A percentile compares a stretch with the other conserved stretches of the same genome.
These are phyloP conservation scores for Coemansia furcata DNA, from an alignment of 192 early-diverging fungal species.

Conservation along the genomic window DNA sequence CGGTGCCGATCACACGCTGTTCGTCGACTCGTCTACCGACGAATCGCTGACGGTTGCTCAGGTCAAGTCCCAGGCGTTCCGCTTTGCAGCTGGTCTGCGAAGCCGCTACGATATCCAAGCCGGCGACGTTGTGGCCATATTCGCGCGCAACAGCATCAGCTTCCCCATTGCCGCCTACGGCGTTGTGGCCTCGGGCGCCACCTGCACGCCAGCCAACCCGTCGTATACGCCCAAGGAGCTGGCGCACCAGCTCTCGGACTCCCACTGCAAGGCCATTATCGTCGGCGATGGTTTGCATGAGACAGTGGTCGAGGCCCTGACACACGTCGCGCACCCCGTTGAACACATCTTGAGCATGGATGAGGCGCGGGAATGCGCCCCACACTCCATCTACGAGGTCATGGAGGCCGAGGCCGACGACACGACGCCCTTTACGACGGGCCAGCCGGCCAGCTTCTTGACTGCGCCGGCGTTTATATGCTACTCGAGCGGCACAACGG, in stretches of 20 bases:
- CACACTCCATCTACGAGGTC: slow-evolving; percentile 15
- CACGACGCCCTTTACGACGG: neutral
- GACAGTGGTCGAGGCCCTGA: slow-evolving; percentile 20
- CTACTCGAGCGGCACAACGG: slow-evolving; percentile 72
- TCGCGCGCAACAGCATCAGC: slow-evolving; percentile 55
- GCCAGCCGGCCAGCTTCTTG: slow-evolving; percentile 3
- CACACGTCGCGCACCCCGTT: slow-evolving; percentile 17
- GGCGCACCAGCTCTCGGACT: slow-evolving; percentile 73
- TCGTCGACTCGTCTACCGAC: slow-evolving; percentile 32
- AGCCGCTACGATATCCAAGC: slow-evolving; percentile 54
- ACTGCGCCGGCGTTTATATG: slow-evolving; percentile 61
- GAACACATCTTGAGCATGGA: slow-evolving; percentile 43
- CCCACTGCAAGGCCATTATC: slow-evolving; percentile 64
- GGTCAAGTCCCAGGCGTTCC: slow-evolving; percentile 11
- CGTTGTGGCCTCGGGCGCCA: slow-evolving; percentile 60
- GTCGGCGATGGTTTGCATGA: slow-evolving; percentile 48
- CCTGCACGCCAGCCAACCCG: slow-evolving; percentile 76
- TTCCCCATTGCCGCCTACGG: slow-evolving; percentile 67
- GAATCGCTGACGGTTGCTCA: slow-evolving; percentile 16
- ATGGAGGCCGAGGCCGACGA: slow-evolving; percentile 4
- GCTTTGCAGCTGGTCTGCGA: slow-evolving; percentile 25
- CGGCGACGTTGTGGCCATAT: slow-evolving; percentile 68
- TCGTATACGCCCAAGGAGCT: slow-evolving; percentile 78
- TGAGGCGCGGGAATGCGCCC: slow-evolving; percentile 3
- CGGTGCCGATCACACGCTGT: slow-evolving; percentile 16